Evolutionary conservation across 1,284 basidiomycete genomes (phyloP), one percentile per base, ranked within the genome.

Genomic region (Lentinus polychrous): DNA sequence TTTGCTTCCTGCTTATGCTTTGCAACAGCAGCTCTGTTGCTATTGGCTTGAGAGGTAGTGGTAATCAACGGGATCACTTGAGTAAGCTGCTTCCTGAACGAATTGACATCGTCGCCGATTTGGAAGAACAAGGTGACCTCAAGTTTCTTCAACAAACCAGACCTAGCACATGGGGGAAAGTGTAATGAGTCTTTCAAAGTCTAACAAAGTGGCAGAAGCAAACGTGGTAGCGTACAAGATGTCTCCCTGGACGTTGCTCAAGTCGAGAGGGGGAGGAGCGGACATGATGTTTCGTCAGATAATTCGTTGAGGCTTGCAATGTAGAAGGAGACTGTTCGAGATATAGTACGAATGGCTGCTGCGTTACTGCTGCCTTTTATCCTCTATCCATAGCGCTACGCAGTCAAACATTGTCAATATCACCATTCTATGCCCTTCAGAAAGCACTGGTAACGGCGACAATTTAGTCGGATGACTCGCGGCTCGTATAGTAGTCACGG

Each of bases 191-290:
- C 0, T 4, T 14, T 1, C 1, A 22, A 48, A 17, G 32, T 34
- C 34, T 37, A 37, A 6, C 35, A n/a, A 6, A n/a, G 14, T 14
- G 12, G 6, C 18, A 15, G 35, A 37, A 11, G 24, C 6, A 42
- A 52, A 32, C 35, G 46, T 42, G 40, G 18, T 14, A 6, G 50
- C 70, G 46, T 54, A 74, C 74, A 75, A 57, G 48, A 75, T 72
- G 52, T 75, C 74, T 32, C 73, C 73, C 57, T 76, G 74, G 54
- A 76, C 69, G 53, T 75, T 72, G 46, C 60, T 60, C 36, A 71
- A 66, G 52, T 75, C 54, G 32, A 55, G 42, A 24, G 53, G 48
- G 8, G 57, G 49, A 15, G 41, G 15, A 17, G 46, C 34, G 27
- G 27, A 27, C 44, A 47, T 46, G 22, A 14, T 42, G 44, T 4